A percentile compares a stretch with the other conserved stretches of the same genome.
These are phyloP conservation scores for Chromera velia DNA, from an alignment of 73 alveolate genomes.

Conservation along the genomic window DNA sequence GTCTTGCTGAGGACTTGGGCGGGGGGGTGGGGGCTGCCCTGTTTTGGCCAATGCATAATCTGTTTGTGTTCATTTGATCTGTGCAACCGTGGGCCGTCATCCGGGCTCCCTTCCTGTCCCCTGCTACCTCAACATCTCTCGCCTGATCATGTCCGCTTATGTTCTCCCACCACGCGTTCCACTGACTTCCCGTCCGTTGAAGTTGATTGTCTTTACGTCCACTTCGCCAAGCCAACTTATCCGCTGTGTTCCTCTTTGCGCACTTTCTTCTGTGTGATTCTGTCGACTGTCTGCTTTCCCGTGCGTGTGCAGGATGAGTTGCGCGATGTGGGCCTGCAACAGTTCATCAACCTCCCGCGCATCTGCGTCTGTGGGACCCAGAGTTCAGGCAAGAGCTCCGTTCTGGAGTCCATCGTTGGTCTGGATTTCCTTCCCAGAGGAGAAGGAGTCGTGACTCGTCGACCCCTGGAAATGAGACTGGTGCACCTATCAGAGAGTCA, in stretches of 20 bases:
- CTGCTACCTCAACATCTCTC: no score
- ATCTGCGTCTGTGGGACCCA: slow-evolving; percentile 80
- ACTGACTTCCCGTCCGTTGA: not conserved
- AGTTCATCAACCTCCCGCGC: slow-evolving; percentile 90
- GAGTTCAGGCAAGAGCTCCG: slow-evolving; percentile 82
- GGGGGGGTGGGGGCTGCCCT: no score
- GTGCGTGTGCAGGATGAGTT: slow-evolving; percentile 79
- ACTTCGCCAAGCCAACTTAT: not conserved
- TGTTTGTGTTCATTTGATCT: no score
- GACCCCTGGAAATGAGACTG: slow-evolving; percentile 81
- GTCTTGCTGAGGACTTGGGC: no score
- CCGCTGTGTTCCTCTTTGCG: not conserved
- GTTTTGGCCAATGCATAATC: no score
- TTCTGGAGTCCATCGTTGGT: slow-evolving; percentile 92
- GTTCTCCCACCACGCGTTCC: no score
- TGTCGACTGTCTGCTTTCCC: slow-evolving; percentile 24
- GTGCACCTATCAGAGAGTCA: slow-evolving; percentile 68
- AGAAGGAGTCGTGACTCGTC: slow-evolving; percentile 77
- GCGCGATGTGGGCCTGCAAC: slow-evolving; percentile 89
- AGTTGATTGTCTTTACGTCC: not conserved
- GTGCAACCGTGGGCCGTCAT: no score
- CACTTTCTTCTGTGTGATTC: not conserved
- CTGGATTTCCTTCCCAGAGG: slow-evolving; percentile 92
- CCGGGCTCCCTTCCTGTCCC: no score
- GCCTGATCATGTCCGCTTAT: no score